phyloP scores from a whole-genome alignment of 139 green algal genomes.

The Penium margaritaceum region DNA sequence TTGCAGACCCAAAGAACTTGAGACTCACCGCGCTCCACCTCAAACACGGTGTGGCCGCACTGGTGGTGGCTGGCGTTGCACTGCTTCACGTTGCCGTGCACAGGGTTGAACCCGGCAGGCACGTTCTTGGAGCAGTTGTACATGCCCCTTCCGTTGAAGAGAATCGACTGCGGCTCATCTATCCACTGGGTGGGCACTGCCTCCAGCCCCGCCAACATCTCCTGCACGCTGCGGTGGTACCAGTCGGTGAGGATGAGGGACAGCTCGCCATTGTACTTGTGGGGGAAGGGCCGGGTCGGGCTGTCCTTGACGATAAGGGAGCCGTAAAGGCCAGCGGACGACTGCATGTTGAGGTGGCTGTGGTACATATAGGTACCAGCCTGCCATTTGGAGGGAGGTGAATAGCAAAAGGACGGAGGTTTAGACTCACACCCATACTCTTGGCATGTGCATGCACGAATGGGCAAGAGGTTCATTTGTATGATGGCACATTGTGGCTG shows the following conservation, averaged over 20 bases:
- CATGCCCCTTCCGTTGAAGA: constrained; percentile 16
- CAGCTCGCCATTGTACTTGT: constrained; percentile 7
- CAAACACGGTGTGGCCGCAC: too few species aligned
- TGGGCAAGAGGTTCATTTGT: too few species aligned
- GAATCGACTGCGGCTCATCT: constrained; percentile 5
- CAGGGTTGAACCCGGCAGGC: background rate
- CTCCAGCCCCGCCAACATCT: background rate
- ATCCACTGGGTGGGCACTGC: background rate
- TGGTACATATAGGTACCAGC: constrained; percentile 20
- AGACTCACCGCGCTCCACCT: too few species aligned
- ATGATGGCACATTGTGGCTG: too few species aligned
- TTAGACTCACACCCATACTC: too few species aligned
- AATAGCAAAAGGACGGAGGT: too few species aligned
- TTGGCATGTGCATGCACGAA: too few species aligned
- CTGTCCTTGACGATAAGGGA: background rate
- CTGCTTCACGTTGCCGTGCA: background rate
- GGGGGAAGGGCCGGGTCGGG: background rate
- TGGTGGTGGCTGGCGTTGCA: constrained; percentile 7
- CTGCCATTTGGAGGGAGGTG: too few species aligned
- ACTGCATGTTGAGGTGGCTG: background rate
- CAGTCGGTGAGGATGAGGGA: constrained; percentile 19
- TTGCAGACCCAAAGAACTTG: too few species aligned
- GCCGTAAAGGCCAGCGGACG: constrained; percentile 5
- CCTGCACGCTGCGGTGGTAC: background rate
- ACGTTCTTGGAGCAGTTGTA: constrained; percentile 13